Evolutionary conservation across 2,329 filamentous ascomycete genomes (phyloP), one percentile per base, ranked within the genome.

Genomic region (Botrytis porri): DNA sequence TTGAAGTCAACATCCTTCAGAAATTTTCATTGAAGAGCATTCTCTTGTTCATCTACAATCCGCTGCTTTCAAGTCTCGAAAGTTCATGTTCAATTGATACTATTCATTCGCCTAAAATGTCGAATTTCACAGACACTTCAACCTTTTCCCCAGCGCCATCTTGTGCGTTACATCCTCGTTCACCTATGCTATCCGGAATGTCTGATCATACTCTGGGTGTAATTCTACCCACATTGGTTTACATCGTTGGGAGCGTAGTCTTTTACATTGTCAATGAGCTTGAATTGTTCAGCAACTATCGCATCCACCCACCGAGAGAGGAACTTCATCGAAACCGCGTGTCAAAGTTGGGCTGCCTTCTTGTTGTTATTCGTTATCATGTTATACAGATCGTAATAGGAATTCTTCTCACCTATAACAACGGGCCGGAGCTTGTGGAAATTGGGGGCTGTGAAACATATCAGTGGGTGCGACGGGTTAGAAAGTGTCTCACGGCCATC

Each of bases 271-370:
- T 70, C 25, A 63, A 62, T 16, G 18, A 63, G 25, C 37, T 63
- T n/a, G 57, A 63, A 14, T 48, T 70, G 32, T 70, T 70, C 29
- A 45, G 25, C 57, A 61, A 22, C 43, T 70, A 63, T 48, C 69
- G 69, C 25, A 70, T 70, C 10, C 69, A 70, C 48, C 69, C 69
- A 63, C 32, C 32, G 14, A 61, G 51, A 12, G 69, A 70, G 6
- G 69, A 70, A n/a, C 32, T 70, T 14, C 69, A 39, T 62, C 69
- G 69, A 62, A 70, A 70, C 35, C 69, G 69, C 22, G 69, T 70
- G 8, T 70, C 69, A 37, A 70, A 43, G 22, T 18, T 70, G n/a
- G 41, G 6, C 7, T 70, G 69, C 63, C 69, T 70, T 63, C 41
- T 62, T n/a, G 43, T 37, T 62, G 57, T 70, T 14, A n/a, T 70